Evolutionary conservation across 2,329 filamentous ascomycete species (phyloP), one percentile per base, ranked within the genome.

Genomic region (Beauveria bassiana): DNA sequence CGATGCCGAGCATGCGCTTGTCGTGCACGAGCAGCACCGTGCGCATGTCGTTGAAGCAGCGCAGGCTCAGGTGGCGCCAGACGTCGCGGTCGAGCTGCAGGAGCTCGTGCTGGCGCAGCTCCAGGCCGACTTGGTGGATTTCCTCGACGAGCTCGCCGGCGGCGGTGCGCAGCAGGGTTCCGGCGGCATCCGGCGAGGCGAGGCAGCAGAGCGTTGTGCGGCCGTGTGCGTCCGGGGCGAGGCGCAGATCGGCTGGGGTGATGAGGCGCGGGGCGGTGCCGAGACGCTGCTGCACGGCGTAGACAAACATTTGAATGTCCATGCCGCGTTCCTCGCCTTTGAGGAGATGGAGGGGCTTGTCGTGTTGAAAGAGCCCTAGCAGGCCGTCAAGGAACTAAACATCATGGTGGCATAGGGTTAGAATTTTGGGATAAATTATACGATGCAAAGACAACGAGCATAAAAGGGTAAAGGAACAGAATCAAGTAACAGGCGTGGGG

Each of bases 21-120:
- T 78, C 76, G 61, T 78, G 76, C 1, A 75, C 70, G 1, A 78
- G 63, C 10, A 77, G 64, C 6, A 78, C 67, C 0, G 75, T 78
- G 0, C 75, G 70, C 64, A 77, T 66, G 60, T 78, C 75, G 47
- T 78, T 78, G 59, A 76, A 72, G 57, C 75, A 76, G 9, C 71
- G 67, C 1, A 75, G 65, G 42, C 71, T 70, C 24, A 78, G 38
- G 49, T 77, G 70, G 0, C 70, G 71, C 7, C 75, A 63, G 6
- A 76, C 64, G 20, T 72, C 68, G 0, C 67, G 66, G 0, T 68
- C 65, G 2, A 78, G 40, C 0, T 64, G 67, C 1, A 69, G 58
- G 0, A 78, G 64, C 64, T 78, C 75, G 0, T 68, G 68, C 47
- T 77, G 75, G 43, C 73, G 73, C 22, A 78, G 61, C 66, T 78